Percentiles rank a stretch among this genome's conserved stretches.
phyloP scores from a whole-genome alignment of 208 protist species.

The Balamuthia mandrillaris region DNA sequence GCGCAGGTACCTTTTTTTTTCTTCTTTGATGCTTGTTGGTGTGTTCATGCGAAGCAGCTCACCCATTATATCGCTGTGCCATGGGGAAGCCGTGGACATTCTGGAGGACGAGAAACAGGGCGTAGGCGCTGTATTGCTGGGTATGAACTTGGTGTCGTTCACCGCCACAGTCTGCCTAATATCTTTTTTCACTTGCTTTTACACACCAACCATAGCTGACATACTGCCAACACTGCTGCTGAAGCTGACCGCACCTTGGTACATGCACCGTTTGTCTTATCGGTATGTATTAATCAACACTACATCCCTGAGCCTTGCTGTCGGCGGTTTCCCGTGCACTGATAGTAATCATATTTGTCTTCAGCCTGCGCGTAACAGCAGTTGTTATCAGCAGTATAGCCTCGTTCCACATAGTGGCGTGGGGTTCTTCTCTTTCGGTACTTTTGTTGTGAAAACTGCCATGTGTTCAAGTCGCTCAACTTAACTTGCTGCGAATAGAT shows the following conservation, averaged over 20 bases:
- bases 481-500: background rate
- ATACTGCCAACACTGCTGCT: slow-evolving; percentile 32
- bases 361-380: background rate
- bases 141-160: background rate
- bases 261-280: slow-evolving; percentile 20
- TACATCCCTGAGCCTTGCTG: background rate
- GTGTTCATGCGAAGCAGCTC: background rate
- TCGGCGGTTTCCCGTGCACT: background rate
- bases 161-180: background rate
- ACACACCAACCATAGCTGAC: background rate
- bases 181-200: background rate
- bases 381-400: too few relatives aligned
- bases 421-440: too few relatives aligned
- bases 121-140: too few relatives aligned
- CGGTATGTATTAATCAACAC: background rate
- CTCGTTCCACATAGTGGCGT: too few relatives aligned
- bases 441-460: too few relatives aligned
- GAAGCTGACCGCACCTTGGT: slow-evolving; percentile 27
- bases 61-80: background rate
- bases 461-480: too few relatives aligned
- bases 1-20: too few relatives aligned
- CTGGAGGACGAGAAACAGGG: too few relatives aligned
- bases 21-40: background rate
- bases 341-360: background rate
- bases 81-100: too few relatives aligned